These are phyloP conservation scores for Solanum stenotomum DNA, from an alignment of 257 asterid species.

Conservation along the genomic window DNA sequence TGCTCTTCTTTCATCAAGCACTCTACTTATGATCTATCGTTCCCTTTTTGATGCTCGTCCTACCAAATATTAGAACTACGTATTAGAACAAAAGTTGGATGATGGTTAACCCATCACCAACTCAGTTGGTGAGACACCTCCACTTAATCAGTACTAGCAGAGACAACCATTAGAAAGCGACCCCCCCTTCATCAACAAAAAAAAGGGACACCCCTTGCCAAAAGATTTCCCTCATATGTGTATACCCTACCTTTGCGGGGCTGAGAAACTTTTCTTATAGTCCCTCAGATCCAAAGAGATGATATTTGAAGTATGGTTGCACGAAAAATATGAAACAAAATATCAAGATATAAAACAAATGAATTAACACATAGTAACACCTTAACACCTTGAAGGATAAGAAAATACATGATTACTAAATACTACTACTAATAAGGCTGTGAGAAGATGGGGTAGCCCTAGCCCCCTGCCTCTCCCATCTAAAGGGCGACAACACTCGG, in stretches of 20 bases:
- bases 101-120: not conserved
- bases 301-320: not conserved
- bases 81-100: not conserved
- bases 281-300: not conserved
- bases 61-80: not conserved
- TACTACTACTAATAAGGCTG: not conserved
- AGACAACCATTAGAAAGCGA: not conserved
- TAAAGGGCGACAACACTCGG: not conserved
- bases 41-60: slow-evolving; percentile 44
- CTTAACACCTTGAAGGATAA: not conserved
- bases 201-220: not conserved
- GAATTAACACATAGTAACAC: not conserved
- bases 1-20: slow-evolving; percentile 28
- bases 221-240: not conserved
- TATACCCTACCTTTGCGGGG: not conserved
- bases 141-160: not conserved
- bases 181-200: not conserved
- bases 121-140: not conserved
- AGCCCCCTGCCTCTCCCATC: not conserved
- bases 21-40: slow-evolving; percentile 31
- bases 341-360: not conserved
- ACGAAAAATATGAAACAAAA: too few species aligned
- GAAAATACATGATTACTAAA: not conserved
- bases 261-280: not conserved
- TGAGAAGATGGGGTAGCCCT: not conserved